phyloP scores from a whole-genome alignment of 495 filamentous ascomycete species.

The Copromyces sp. region DNA sequence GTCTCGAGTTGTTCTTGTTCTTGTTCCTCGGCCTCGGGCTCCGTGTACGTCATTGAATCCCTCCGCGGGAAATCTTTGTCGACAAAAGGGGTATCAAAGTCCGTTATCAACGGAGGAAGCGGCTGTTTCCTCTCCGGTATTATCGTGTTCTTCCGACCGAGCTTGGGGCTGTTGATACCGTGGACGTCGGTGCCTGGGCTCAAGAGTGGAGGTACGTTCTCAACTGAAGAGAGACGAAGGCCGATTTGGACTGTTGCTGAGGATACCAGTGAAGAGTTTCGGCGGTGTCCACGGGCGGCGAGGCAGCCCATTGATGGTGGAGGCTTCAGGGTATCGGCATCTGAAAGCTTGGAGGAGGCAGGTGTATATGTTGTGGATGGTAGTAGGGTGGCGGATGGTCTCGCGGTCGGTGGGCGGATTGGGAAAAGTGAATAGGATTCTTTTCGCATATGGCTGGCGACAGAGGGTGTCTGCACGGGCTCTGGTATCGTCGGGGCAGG shows the following conservation, averaged over 20 bases:
- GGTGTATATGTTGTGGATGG: constrained; percentile 35
- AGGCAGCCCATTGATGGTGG: constrained; percentile 30
- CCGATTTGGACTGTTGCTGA: constrained; percentile 41
- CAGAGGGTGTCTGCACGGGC: constrained; percentile 14
- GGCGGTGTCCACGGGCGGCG: constrained; percentile 23
- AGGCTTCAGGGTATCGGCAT: constrained; percentile 24
- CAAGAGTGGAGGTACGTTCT: constrained; percentile 26
- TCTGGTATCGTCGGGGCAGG: constrained; percentile 20
- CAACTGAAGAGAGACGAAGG: constrained; percentile 36
- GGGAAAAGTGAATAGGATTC: constrained; percentile 34
- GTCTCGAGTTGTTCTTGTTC: constrained; percentile 14
- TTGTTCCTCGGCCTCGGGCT: constrained; percentile 1
- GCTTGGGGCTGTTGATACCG: constrained; percentile 22
- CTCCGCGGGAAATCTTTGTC: background rate
- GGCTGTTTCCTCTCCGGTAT: constrained; percentile 12
- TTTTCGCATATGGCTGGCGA: constrained; percentile 23
- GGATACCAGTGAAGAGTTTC: constrained; percentile 36
- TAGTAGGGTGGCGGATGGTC: constrained; percentile 24
- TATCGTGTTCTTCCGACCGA: constrained; percentile 10
- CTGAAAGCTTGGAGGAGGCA: constrained; percentile 8
- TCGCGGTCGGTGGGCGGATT: constrained; percentile 17
- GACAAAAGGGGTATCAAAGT: background rate
- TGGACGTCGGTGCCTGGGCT: constrained; percentile 20
- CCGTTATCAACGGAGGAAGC: constrained; percentile 18
- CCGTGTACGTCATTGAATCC: background rate